Percentiles rank a stretch among this genome's conserved stretches.
phyloP scores from a whole-genome alignment of 495 filamentous ascomycete species.

The Tuber calosporum region DNA sequence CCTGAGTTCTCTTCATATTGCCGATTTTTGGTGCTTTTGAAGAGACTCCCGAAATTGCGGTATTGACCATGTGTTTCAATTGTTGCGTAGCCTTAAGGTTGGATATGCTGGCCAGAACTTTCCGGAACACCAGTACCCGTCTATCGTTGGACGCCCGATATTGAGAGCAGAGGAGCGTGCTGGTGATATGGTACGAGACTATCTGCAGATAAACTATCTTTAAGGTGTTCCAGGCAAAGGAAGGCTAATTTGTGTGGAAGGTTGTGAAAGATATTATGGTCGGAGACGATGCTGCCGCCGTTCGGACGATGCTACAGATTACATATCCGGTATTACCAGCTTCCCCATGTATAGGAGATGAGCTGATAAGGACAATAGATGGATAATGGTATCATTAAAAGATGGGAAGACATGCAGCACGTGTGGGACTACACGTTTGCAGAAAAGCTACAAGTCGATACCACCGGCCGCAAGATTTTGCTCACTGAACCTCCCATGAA shows the following conservation, averaged over 20 bases:
- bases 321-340: constrained; percentile 67
- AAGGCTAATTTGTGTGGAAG: constrained; percentile 17
- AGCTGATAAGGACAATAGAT: constrained; percentile 53
- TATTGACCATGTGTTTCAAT: constrained; percentile 5
- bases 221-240: background rate
- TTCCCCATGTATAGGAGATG: constrained; percentile 11
- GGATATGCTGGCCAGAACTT: constrained; percentile 94
- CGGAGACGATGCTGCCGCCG: constrained; percentile 93
- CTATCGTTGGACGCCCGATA: constrained; percentile 96
- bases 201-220: background rate
- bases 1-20: constrained; percentile 15
- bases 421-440: constrained; percentile 98
- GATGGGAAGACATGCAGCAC: constrained; percentile 99
- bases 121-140: constrained; percentile 95
- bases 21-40: constrained; percentile 2
- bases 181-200: constrained; percentile 52
- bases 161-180: constrained; percentile 85
- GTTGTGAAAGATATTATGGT: constrained; percentile 99
- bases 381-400: constrained; percentile 99
- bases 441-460: constrained; percentile 91
- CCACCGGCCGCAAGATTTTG: constrained; percentile 89
- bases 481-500: constrained; percentile 98
- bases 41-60: background rate
- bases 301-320: constrained; percentile 93
- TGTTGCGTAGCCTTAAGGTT: constrained; percentile 65